phyloP scores from a whole-genome alignment of 148 eudicot species.

The Pouteria glomerata region DNA sequence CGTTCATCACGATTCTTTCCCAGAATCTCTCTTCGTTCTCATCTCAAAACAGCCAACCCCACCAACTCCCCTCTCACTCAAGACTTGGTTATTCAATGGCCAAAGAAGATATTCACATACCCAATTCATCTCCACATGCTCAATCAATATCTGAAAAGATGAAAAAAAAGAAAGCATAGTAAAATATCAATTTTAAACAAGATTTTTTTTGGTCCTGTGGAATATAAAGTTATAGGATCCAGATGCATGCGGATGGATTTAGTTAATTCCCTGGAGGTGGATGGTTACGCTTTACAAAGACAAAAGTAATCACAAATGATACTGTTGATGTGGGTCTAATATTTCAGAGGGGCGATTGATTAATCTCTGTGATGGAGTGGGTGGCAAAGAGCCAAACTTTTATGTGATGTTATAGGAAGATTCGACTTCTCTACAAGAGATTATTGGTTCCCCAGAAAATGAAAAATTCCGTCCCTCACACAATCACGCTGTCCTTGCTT shows the following conservation, averaged over 20 bases:
- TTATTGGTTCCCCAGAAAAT: too few species aligned
- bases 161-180: not conserved
- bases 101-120: not conserved
- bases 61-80: not conserved
- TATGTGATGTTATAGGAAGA: not conserved
- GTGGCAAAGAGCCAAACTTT: not conserved
- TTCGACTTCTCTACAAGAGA: too few species aligned
- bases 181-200: not conserved
- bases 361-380: constrained; percentile 3
- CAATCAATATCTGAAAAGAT: not conserved
- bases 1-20: constrained; percentile 9
- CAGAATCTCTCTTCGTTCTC: not conserved
- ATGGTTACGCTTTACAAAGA: not conserved
- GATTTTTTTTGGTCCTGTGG: not conserved
- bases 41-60: not conserved
- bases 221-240: too few species aligned
- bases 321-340: not conserved
- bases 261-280: not conserved
- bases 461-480: not conserved
- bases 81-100: not conserved
- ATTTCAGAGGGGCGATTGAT: constrained; percentile 1
- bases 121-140: not conserved
- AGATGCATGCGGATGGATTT: not conserved
- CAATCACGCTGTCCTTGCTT: too few species aligned
- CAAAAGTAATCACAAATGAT: not conserved